Percentiles rank a stretch among this genome's conserved stretches.
phyloP scores from a whole-genome alignment of 768 basidiomycete genomes.

The Termitomyces sp. region DNA sequence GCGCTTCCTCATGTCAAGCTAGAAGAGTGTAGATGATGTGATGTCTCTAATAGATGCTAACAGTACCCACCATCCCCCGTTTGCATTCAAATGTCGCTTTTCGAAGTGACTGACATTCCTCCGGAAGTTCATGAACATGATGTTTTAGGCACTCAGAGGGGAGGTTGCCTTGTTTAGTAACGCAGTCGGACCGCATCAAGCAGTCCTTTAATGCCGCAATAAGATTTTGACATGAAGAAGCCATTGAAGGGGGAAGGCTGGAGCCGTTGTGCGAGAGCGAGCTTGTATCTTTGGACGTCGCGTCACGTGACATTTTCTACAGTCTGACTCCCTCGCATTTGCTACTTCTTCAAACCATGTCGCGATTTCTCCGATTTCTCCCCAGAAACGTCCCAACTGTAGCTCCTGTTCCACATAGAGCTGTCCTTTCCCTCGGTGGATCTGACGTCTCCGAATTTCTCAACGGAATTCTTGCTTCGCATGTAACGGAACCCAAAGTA shows the following conservation, averaged over 20 bases:
- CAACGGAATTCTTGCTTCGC: constrained; percentile 64
- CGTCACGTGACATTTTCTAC: neutral
- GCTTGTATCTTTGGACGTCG: too few relatives aligned
- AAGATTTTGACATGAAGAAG: constrained; percentile 75
- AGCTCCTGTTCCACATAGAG: constrained; percentile 60
- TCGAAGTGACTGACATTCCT: constrained; percentile 72
- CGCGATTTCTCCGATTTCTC: constrained; percentile 35
- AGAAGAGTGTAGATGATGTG: neutral
- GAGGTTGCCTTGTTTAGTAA: constrained; percentile 67
- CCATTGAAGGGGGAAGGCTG: constrained; percentile 51
- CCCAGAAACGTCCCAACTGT: constrained; percentile 43
- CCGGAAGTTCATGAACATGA: constrained; percentile 71
- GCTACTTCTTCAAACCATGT: neutral
- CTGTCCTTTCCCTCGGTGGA: constrained; percentile 72
- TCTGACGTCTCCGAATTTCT: constrained; percentile 79
- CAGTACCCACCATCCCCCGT: constrained; percentile 66
- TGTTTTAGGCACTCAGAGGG: constrained; percentile 83
- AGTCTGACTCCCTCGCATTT: too few relatives aligned
- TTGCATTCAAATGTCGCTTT: constrained; percentile 89
- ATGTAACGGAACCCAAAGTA: constrained; percentile 34
- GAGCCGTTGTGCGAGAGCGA: too few relatives aligned
- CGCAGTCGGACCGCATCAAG: constrained; percentile 81
- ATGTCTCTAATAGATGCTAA: neutral
- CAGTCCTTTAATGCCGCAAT: constrained; percentile 79
- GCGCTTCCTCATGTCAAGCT: constrained; percentile 84